Evolutionary conservation across 2,329 filamentous ascomycete genomes (phyloP), one percentile per base, ranked within the genome.

Genomic region (Septoria linicola): DNA sequence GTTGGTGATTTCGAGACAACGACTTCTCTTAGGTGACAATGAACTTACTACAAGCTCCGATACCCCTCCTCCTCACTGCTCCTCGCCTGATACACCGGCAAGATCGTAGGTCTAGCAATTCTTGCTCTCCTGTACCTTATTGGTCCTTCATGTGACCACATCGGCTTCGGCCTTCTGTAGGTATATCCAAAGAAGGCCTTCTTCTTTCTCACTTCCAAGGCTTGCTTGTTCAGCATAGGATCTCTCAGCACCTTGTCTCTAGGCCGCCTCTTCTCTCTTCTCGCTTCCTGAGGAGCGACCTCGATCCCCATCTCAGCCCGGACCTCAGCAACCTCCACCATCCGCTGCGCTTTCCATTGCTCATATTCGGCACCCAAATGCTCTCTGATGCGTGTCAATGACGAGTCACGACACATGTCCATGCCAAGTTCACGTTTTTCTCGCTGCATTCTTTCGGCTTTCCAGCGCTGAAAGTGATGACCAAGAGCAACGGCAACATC

Each of bases 101-200:
- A 44, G 57, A 64, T 59, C 21, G 59, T 64, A 48, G 61, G 58
- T 58, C 61, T 55, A 20, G 21, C 41, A 27, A 46, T 48, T 21
- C 42, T 51, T 16, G 44, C 47, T 45, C 55, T 53, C 30, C 51
- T 41, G 41, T 55, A 50, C 32, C 49, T 56, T 41, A 34, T 46
- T 20, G 39, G 43, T 16, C 50, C 50, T 37, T 51, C 49, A 51
- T 5, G 23, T 27, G 63, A 43, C 37, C 54, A 49, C 47, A 66
- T 34, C 5, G 57, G 48, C 60, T 60, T 64, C 32, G 66, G 66
- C 55, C 66, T 58, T n/a, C 83, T 80, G 76, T 93, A 97, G 1
- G 87, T 89, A 67, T 99, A 99, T 1, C 92, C 92, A 55, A 95
- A 71, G 69, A 97, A 97, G 0, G 89, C 90, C 20, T 81, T 87